Evolutionary conservation across 2,329 filamentous ascomycete genomes (phyloP).

Genomic region (Pestalotiopsis sp.): DNA sequence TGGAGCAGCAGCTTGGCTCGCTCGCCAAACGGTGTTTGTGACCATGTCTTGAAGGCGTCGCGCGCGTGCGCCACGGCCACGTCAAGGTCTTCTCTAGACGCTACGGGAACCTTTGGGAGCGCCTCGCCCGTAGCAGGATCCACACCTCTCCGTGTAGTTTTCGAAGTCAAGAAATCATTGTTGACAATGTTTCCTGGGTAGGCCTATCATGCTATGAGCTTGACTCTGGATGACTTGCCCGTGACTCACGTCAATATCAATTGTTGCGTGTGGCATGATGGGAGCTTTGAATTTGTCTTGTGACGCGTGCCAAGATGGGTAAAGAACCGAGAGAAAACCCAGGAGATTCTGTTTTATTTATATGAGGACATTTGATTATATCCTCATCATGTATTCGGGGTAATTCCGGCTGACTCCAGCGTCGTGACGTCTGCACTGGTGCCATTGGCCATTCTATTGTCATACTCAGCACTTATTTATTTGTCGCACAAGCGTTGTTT

Average conservation of each 20-base stretch:
- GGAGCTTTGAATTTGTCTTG: neutral
- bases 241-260: neutral
- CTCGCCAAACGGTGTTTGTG: slow-evolving; percentile 23
- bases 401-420: neutral
- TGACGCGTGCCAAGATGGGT: neutral
- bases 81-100: slow-evolving; percentile 37
- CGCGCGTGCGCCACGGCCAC: slow-evolving; percentile 36
- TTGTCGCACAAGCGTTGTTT: neutral
- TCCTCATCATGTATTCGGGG: neutral
- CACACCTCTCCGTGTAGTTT: slow-evolving; percentile 3
- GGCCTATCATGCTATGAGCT: neutral
- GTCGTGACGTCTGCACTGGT: neutral
- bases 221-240: neutral
- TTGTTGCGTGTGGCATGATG: neutral
- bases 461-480: neutral
- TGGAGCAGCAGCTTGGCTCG: slow-evolving; percentile 21
- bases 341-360: neutral
- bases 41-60: slow-evolving; percentile 38
- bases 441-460: neutral
- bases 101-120: slow-evolving; percentile 37
- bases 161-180: slow-evolving; percentile 7
- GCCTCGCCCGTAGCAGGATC: slow-evolving; percentile 35
- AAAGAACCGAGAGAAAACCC: neutral
- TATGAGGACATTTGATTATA: neutral
- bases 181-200: slow-evolving; percentile 14